Evolutionary conservation across 306 rosid species (phyloP).

Genomic region (Fragaria ananassa): DNA sequence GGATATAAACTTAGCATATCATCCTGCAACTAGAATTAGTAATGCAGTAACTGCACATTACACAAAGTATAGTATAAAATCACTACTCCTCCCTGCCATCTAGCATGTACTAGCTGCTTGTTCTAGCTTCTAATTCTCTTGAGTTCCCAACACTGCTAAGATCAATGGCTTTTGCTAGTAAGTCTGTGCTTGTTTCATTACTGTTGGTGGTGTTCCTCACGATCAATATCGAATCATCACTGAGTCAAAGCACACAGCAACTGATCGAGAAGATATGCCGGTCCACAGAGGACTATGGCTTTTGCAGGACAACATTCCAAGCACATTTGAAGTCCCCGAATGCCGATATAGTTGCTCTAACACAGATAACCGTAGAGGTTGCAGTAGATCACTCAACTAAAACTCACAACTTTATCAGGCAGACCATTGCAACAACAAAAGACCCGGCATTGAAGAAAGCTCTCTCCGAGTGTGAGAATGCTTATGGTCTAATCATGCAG

Average conservation of each 20-base stretch:
- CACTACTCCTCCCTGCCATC: background rate
- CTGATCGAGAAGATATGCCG: constrained; percentile 26
- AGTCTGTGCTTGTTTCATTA: background rate
- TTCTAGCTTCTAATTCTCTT: background rate
- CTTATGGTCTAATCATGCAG: background rate
- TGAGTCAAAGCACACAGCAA: background rate
- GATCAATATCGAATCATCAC: background rate
- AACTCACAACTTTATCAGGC: background rate
- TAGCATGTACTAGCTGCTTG: background rate
- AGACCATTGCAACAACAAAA: background rate
- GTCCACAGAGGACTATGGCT: constrained; percentile 26
- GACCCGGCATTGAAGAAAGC: background rate
- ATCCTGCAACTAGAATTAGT: background rate
- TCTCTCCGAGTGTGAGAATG: background rate
- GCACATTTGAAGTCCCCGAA: constrained; percentile 7
- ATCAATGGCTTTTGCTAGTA: background rate
- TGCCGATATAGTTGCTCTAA: constrained; percentile 13
- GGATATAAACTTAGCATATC: background rate
- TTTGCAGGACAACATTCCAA: constrained; percentile 25
- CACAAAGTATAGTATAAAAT: background rate
- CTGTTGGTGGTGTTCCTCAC: background rate
- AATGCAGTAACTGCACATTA: background rate
- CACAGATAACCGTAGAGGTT: constrained; percentile 25
- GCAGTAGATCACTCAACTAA: constrained; percentile 12
- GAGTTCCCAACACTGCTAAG: background rate